Conservation (phyloP, 179 eudicot genomes). For the Camellia oleifera region DNA sequence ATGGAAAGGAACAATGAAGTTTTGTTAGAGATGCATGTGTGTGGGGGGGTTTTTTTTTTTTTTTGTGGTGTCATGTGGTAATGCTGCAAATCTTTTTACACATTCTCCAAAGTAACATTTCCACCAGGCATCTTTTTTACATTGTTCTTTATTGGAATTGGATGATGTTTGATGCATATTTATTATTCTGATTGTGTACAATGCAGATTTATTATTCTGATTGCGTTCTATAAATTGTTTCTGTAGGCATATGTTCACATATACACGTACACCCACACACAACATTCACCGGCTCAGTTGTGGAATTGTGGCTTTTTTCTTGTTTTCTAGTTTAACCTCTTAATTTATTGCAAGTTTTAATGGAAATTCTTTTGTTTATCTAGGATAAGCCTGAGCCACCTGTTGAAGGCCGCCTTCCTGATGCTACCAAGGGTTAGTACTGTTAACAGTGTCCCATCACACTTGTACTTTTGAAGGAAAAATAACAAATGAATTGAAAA, state of each 20-base stretch:
- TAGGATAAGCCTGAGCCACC: constrained; percentile 85
- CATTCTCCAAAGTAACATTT: too few species aligned
- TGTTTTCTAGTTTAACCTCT: neutral
- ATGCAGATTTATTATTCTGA: neutral
- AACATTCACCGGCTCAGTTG: neutral
- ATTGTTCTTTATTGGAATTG: neutral
- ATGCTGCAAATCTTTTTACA: too few species aligned
- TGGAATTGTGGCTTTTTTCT: neutral
- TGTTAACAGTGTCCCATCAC: neutral
- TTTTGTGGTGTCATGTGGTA: neutral
- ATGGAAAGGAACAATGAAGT: neutral
- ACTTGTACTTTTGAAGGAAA: too few species aligned
- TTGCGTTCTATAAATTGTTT: too few species aligned
- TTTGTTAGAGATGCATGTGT: neutral
- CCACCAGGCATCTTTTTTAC: too few species aligned
- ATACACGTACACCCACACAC: neutral
- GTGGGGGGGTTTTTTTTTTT: neutral
- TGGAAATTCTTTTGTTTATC: neutral
- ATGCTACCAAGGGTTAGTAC: constrained; percentile 72
- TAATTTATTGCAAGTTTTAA: neutral
- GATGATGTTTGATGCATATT: neutral
- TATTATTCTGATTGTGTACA: too few species aligned
- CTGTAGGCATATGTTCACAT: too few species aligned
- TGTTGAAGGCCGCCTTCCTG: constrained; percentile 88
- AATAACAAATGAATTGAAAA: too few species aligned